Conservation (phyloP, 768 basidiomycete genomes). For the Pholiota conissans region DNA sequence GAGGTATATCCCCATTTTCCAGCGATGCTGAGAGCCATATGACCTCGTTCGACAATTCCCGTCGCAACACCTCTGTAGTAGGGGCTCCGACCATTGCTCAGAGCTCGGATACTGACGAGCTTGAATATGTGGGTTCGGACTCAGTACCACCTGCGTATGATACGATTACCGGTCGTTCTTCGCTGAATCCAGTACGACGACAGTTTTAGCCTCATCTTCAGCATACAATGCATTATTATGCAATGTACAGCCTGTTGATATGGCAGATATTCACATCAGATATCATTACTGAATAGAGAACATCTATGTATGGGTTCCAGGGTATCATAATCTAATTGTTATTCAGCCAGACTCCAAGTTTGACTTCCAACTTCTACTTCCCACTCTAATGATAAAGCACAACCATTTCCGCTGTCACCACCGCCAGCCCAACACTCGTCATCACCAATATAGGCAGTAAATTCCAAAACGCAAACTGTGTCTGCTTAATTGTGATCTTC, state of each 20-base stretch:
- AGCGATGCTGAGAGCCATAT: not conserved
- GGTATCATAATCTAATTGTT: not conserved
- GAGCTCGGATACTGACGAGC: not conserved
- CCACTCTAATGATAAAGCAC: conserved; percentile 28
- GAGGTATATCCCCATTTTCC: not conserved
- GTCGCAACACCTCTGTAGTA: not conserved
- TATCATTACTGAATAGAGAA: not conserved
- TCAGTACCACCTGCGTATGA: conserved; percentile 5
- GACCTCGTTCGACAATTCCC: not conserved
- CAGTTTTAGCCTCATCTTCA: not conserved
- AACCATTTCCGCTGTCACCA: conserved; percentile 79
- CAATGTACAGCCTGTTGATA: too few species aligned
- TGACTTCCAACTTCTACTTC: not conserved
- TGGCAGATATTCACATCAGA: too few species aligned
- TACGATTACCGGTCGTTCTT: not conserved
- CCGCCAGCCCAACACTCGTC: conserved; percentile 62
- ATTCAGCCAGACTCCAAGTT: not conserved
- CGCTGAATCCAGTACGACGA: not conserved
- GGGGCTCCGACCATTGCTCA: not conserved
- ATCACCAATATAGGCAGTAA: conserved; percentile 61
- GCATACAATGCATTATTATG: too few species aligned
- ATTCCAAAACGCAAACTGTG: conserved; percentile 76
- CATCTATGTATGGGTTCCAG: not conserved
- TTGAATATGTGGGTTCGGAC: not conserved
- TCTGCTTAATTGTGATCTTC: conserved; percentile 56